Evolutionary conservation across 371 early-diverging fungal species (phyloP), one percentile per base, ranked within the genome.

Genomic region (Mucor lusitanicus): DNA sequence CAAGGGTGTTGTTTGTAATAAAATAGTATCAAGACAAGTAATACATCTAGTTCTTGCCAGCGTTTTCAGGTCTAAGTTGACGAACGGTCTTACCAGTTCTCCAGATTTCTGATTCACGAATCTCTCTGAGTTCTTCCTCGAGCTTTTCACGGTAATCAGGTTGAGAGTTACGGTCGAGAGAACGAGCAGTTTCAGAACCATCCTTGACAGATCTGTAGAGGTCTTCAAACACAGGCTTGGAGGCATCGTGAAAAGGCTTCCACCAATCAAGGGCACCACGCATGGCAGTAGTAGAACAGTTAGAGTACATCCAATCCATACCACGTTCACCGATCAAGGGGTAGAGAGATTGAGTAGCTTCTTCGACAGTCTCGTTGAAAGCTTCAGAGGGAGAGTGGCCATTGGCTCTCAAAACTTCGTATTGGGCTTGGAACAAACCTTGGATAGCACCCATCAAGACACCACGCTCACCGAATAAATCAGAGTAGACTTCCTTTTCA

Each of bases 321-420:
- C 98, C 98, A 75, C 95, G 93, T 70, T 91, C 94, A 78, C 95
- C 96, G 73, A 98, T 93, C 78, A 98, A 88, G 46, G 98, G 98
- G 81, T 95, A 96, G 48, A 98, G 90, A 54, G 96, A 96, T 83
- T 98, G 97, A n/a, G 98, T 98, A 63, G 97, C 98, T 84, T 98
- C 98, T 86, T 98, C 98, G 69, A 98, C 98, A 71, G 98, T 98
- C 84, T 98, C 98, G 85, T 98, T 98, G 90, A 96, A 98, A 15
- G 98, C 98, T 86, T 98, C 98, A 35, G 96, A 96, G 62, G 98
- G 98, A 46, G 93, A 87, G 91, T 98, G 98, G 69, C 82, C 98
- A 66, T 92, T 90, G 72, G 95, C 93, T 73, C 97, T 91, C 69
- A 98, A 87, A 46, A 97, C 96, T 68, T 98, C 97, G 83, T 97